These are phyloP conservation scores for Cucumis hystrix DNA, from an alignment of 306 rosid species.

Conservation along the genomic window DNA sequence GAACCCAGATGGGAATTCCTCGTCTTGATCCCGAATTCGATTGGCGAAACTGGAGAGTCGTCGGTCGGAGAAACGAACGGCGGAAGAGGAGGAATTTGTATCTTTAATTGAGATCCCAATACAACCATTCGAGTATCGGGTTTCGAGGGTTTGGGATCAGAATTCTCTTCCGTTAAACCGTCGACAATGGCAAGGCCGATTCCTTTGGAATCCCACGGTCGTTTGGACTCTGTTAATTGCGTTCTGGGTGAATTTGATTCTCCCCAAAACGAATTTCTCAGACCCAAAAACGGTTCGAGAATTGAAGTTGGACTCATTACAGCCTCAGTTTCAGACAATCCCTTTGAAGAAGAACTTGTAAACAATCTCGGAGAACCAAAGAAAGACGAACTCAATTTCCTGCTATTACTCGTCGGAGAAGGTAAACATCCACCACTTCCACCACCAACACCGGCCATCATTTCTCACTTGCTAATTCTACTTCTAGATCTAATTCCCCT, in stretches of 20 bases:
- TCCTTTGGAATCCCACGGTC: conserved; percentile 45
- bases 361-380: conserved; percentile 49
- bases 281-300: conserved; percentile 47
- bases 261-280: conserved; percentile 46
- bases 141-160: conserved; percentile 19
- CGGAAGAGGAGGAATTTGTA: conserved; percentile 42
- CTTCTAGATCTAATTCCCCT: conserved; percentile 22
- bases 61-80: conserved; percentile 9
- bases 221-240: conserved; percentile 31
- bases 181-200: conserved; percentile 80
- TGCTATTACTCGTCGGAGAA: conserved; percentile 31
- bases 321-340: conserved; percentile 39
- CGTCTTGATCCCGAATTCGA: conserved; percentile 21
- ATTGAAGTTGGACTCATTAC: conserved; percentile 73
- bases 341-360: conserved; percentile 33
- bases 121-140: conserved; percentile 43
- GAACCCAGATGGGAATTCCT: conserved; percentile 28
- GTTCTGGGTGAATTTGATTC: conserved; percentile 38
- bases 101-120: conserved; percentile 75
- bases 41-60: conserved; percentile 23
- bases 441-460: conserved; percentile 41
- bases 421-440: conserved; percentile 19
- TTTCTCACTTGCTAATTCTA: conserved; percentile 13
- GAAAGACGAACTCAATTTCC: conserved; percentile 29
- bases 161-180: conserved; percentile 39